These are phyloP conservation scores for Solanum gracilifrons DNA, from an alignment of 257 asterid species.

Conservation along the genomic window DNA sequence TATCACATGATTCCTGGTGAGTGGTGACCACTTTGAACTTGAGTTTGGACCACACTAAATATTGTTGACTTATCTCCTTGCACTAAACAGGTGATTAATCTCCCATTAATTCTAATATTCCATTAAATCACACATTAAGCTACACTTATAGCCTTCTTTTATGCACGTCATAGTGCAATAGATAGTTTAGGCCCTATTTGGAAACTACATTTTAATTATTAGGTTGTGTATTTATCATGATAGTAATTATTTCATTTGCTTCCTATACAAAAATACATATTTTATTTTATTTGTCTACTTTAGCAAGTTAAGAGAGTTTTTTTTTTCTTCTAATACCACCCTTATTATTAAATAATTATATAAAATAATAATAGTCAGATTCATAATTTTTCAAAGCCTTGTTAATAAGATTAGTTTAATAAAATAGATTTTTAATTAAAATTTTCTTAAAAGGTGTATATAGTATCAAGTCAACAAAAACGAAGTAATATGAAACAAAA, in stretches of 20 bases:
- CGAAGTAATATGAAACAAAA: no score
- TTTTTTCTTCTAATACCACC: no score
- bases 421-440: no score
- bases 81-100: background rate
- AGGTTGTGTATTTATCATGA: background rate
- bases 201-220: background rate
- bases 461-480: background rate
- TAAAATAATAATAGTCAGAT: background rate
- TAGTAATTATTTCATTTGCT: no score
- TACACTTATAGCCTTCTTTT: background rate
- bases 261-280: background rate
- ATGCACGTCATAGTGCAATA: background rate
- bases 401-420: no score
- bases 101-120: background rate
- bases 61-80: background rate
- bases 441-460: background rate
- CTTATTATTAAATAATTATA: no score
- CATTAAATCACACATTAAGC: background rate
- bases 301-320: no score
- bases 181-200: background rate
- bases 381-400: background rate
- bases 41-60: background rate
- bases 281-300: no score
- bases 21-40: background rate
- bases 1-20: conserved; percentile 38